Conservation (phyloP, 306 rosid species). For the Dryas alaskensis region DNA sequence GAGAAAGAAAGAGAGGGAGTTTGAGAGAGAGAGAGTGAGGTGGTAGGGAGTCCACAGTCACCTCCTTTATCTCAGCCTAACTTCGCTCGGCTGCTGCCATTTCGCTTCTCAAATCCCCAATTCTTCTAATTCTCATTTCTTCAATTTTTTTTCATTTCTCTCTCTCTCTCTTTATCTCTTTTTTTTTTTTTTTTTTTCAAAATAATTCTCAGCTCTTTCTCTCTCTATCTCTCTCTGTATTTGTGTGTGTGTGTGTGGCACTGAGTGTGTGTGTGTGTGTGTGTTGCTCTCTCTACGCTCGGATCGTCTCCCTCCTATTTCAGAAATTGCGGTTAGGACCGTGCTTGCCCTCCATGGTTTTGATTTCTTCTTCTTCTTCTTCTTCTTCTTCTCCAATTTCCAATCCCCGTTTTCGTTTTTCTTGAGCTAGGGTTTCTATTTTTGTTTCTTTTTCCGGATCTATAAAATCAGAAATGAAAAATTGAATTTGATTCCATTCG, state of each 20-base stretch:
- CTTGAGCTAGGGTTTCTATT: conserved; percentile 13
- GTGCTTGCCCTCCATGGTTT: not conserved
- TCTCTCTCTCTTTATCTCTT: not conserved
- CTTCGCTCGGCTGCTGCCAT: conserved; percentile 31
- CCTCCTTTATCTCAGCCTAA: conserved; percentile 44
- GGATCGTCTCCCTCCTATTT: conserved; percentile 32
- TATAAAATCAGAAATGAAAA: not conserved
- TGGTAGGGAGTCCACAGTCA: conserved; percentile 26
- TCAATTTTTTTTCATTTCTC: conserved; percentile 8
- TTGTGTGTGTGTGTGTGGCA: not conserved
- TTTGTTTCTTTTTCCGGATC: conserved; percentile 6
- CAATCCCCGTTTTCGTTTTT: not conserved
- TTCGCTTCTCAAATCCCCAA: conserved; percentile 12
- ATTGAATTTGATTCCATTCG: no score
- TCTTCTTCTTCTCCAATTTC: not conserved
- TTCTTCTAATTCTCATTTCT: not conserved
- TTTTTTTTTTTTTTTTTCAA: not conserved
- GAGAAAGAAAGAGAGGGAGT: not conserved
- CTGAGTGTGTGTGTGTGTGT: not conserved
- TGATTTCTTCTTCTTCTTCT: no score
- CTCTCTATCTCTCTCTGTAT: not conserved
- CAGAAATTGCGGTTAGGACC: conserved; percentile 41
- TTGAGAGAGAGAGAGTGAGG: conserved; percentile 2
- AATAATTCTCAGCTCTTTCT: not conserved
- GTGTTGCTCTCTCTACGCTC: conserved; percentile 33